A percentile compares a stretch with the other conserved stretches of the same genome.
These are phyloP conservation scores for Debaryomyces prosopidis DNA, from an alignment of 805 yeast species.

Conservation along the genomic window DNA sequence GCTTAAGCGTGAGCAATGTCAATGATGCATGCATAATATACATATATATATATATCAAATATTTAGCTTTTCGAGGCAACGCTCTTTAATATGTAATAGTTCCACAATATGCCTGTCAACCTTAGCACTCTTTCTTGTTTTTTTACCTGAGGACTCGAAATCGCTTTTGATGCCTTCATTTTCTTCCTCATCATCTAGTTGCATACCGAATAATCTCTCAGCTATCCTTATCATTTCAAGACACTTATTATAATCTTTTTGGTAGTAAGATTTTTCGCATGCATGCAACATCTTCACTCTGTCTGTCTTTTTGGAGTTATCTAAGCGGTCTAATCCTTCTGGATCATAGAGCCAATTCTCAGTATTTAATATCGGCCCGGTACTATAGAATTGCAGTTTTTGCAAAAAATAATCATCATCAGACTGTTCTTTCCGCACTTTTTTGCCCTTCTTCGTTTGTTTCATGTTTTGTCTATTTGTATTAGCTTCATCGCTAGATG, in stretches of 20 bases:
- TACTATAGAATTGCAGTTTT: conserved; percentile 43
- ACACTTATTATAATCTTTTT: conserved; percentile 53
- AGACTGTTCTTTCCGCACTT: conserved; percentile 67
- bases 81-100: conserved; percentile 43
- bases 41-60: neutral
- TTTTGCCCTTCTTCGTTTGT: conserved; percentile 12
- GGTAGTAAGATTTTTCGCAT: conserved; percentile 63
- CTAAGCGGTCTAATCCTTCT: conserved; percentile 23
- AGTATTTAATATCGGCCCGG: conserved; percentile 61
- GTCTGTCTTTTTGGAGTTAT: conserved; percentile 47
- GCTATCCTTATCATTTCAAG: conserved; percentile 42
- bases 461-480: neutral
- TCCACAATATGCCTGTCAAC: conserved; percentile 54
- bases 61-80: conserved; percentile 31
- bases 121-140: conserved; percentile 29
- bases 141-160: conserved; percentile 19
- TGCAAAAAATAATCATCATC: conserved; percentile 63
- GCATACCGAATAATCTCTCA: conserved; percentile 29
- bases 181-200: conserved; percentile 19
- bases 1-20: conserved; percentile 20
- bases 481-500: neutral
- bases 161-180: conserved; percentile 3
- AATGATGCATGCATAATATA: neutral
- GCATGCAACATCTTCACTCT: conserved; percentile 57
- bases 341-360: conserved; percentile 41